A percentile compares a stretch with the other conserved stretches of the same genome.
phyloP scores from a whole-genome alignment of 1,284 basidiomycete genomes.

The Boletus semigastroideus region DNA sequence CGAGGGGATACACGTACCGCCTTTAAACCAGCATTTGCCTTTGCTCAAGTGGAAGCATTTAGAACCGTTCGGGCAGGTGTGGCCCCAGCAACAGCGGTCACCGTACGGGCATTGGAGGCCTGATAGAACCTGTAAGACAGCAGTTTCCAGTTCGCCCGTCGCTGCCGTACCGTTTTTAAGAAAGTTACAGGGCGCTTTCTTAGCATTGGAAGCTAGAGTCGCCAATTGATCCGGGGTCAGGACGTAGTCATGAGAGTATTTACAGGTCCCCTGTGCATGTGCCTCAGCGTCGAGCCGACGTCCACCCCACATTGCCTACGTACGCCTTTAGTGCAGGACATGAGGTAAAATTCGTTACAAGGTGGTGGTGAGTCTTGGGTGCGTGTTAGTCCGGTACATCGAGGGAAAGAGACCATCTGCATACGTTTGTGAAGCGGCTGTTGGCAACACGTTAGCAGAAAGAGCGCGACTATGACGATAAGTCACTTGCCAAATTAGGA shows the following conservation, averaged over 20 bases:
- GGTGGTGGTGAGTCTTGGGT: conserved; percentile 54
- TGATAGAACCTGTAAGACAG: conserved; percentile 27
- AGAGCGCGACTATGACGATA: conserved; percentile 8
- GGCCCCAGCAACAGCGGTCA: conserved; percentile 75
- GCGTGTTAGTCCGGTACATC: conserved; percentile 12
- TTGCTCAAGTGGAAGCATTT: conserved; percentile 63
- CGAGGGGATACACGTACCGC: conserved; percentile 46
- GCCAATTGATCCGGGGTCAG: conserved; percentile 67
- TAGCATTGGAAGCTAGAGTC: conserved; percentile 65
- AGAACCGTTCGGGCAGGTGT: conserved; percentile 75
- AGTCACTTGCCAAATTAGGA: conserved; percentile 46
- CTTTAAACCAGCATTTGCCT: conserved; percentile 84
- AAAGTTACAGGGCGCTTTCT: conserved; percentile 80
- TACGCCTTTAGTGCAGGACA: conserved; percentile 77
- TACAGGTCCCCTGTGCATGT: conserved; percentile 58
- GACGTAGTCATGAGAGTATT: conserved; percentile 76
- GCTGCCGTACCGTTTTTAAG: conserved; percentile 61
- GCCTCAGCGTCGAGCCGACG: conserved; percentile 10
- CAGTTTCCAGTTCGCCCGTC: not conserved
- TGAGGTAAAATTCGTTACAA: conserved; percentile 78
- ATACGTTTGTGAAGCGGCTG: conserved; percentile 55
- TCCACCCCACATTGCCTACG: conserved; percentile 22
- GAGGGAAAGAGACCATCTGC: conserved; percentile 15
- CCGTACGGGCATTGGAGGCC: conserved; percentile 71
- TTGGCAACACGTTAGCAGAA: conserved; percentile 14